Evolutionary conservation across 345 rosid species (phyloP), one percentile per base, ranked within the genome.

Genomic region (Ceriops zippeliana): DNA sequence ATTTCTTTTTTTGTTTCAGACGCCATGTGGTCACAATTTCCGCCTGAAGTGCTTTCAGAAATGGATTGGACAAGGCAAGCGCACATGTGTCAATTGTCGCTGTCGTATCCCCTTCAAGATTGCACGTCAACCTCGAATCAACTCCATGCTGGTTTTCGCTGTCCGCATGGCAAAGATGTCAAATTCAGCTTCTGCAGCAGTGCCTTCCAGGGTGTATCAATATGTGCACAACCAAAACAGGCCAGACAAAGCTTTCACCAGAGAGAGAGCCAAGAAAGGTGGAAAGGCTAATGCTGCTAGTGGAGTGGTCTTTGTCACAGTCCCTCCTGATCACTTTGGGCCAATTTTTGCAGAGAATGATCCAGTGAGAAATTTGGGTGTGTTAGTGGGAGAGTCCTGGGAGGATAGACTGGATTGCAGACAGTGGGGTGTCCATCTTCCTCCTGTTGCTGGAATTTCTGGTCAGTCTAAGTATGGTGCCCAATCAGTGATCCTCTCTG

Each of bases 271-370:
- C 1, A 72, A 78, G 70, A 84, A 52, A 74, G 30, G 83, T 0
- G 98, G 98, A 1, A 84, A 83, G 73, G 89, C 98, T 38, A 90
- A 92, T 80, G 98, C 98, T 68, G 63, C 81, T n/a, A 80, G 98
- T 69, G 98, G 96, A 3, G 87, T 75, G 81, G 83, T 86, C 67
- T 88, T 77, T 65, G 86, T 90, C 62, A 88, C 88, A 0, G 71
- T 77, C 35, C 78, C 93, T n/a, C 68, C 83, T 0, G 92, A 90
- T 68, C 86, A 86, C 63, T 87, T 90, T 70, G 97, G 95, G 3
- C 97, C 95, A 4, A 85, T 90, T 21, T 73, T 68, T 7, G 84
- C 90, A 34, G 89, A 87, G 66, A 66, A 88, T 58, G 97, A 88
- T 65, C 97, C 90, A 0, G 69, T 58, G 34, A 85, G 89, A 75